Percentiles rank a stretch among this genome's conserved stretches.
These are phyloP conservation scores for Asterella californica DNA, from an alignment of 225 moss, liverwort and hornwort species.

Conservation along the genomic window DNA sequence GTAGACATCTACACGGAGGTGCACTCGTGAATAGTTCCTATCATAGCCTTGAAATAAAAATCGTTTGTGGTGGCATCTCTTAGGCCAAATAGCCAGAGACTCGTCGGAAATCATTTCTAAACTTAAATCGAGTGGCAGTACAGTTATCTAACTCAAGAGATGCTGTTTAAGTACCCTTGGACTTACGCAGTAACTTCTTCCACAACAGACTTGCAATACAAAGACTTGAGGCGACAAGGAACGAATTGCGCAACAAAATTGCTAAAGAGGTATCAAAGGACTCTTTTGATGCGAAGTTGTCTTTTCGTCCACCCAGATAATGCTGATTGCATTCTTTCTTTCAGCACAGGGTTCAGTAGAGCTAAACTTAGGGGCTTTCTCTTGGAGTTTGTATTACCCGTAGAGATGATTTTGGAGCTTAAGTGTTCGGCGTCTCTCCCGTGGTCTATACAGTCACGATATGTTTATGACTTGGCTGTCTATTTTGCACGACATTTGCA, in stretches of 20 bases:
- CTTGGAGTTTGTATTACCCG: not conserved
- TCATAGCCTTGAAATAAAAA: not conserved
- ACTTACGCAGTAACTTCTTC: not conserved
- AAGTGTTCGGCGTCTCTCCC: not conserved
- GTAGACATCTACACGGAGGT: not conserved
- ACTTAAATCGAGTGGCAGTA: not conserved
- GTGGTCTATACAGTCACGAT: not conserved
- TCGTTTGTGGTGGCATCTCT: not conserved
- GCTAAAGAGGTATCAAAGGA: conserved; percentile 67
- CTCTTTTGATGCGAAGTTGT: not conserved
- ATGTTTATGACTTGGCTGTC: not conserved
- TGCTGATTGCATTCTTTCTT: not conserved
- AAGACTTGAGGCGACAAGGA: conserved; percentile 86
- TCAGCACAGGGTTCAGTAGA: not conserved
- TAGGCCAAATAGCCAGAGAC: not conserved
- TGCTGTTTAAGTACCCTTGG: not conserved
- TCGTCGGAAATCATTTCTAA: not conserved
- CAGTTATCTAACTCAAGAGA: not conserved
- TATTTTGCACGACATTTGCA: conserved; percentile 23
- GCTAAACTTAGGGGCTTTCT: not conserved
- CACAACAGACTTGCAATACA: conserved; percentile 72
- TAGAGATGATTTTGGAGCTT: not conserved
- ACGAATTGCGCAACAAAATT: conserved; percentile 78
- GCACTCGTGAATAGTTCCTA: not conserved
- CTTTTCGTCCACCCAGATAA: not conserved